phyloP scores from a whole-genome alignment of 345 rosid species.

The Eucalyptus melliodora region DNA sequence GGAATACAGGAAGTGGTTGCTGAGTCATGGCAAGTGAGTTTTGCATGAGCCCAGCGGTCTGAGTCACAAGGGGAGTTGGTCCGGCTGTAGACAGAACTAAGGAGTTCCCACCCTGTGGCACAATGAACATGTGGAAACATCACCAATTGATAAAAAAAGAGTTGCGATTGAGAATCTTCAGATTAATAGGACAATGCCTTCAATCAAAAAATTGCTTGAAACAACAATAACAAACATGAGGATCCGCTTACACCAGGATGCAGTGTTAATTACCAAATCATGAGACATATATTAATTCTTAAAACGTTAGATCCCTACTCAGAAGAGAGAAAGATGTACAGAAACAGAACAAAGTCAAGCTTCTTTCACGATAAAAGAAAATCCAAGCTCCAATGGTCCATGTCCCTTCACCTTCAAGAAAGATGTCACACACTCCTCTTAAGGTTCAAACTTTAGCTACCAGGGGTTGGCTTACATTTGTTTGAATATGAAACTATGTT shows the following conservation, averaged over 20 bases:
- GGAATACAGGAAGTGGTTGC: slow-evolving; percentile 75
- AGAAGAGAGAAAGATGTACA: not conserved
- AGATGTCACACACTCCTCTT: not conserved
- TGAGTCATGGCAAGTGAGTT: slow-evolving; percentile 71
- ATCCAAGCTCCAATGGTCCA: not conserved
- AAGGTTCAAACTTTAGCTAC: not conserved
- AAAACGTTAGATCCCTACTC: not conserved
- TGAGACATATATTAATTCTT: not conserved
- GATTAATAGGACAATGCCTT: not conserved
- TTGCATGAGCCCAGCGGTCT: slow-evolving; percentile 73
- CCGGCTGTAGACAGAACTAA: slow-evolving; percentile 54
- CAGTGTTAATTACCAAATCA: not conserved
- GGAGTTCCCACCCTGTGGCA: slow-evolving; percentile 65
- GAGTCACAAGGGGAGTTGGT: slow-evolving; percentile 64
- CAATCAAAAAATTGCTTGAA: not conserved
- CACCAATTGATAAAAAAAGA: not conserved
- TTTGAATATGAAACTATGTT: not conserved
- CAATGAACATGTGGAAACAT: slow-evolving; percentile 1
- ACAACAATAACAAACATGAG: not conserved
- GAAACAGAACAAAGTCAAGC: not conserved
- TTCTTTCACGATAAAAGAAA: not conserved
- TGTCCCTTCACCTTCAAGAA: not conserved
- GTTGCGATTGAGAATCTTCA: not conserved
- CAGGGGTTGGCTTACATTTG: not conserved
- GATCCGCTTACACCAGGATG: not conserved